Base-by-base conservation (phyloP, 306 rosid genomes). In the Cucurbita ficifolia region DNA sequence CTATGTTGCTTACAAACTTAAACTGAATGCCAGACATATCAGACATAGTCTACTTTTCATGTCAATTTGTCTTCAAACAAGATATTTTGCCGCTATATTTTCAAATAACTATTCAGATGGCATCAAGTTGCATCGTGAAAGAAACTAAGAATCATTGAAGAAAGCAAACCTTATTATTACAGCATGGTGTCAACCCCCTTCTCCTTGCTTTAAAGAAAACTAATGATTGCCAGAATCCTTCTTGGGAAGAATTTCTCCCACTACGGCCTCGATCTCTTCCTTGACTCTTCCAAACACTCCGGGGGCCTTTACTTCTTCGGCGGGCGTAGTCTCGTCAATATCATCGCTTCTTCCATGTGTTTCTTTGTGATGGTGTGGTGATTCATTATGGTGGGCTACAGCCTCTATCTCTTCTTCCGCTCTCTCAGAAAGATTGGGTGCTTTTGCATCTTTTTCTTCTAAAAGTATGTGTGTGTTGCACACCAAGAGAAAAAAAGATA, bases 241-340 rank as follows among this genome's bases (percentile, higher is more conserved):
- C 72, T 62, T 75, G 61, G 78, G 78, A 63, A 38, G 78, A 75
- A 75, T 75, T 62, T 60, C 21, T 39, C 24, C 78, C 4, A 75
- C 73, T 0, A 75, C 50, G 21, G 78, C 78, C 72, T 75, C 78
- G 8, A 75, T 52, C 78, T 75, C 78, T 75, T 75, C 78, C 78
- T 75, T 75, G 16, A 75, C 72, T 49, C 78, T 52, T 50, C 38
- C 78, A 22, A 75, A 60, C 43, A 75, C 63, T 2, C 72, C 69
- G 0, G 78, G 78, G 62, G 61, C 78, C 69, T 75, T 75, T 38
- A 75, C 78, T 19, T 75, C 78, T 10, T 75, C 73, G 0, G 39
- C 5, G 2, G 78, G 72, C 9, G 78, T 75, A 39, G 55, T 48
- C 51, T 60, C 78, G 12, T 62, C 78, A 22, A 75, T 75, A 75